Evolutionary conservation across 176 grass and related monocot species (phyloP), one percentile per base, ranked within the genome.

Genomic region (Ensete glaucum): DNA sequence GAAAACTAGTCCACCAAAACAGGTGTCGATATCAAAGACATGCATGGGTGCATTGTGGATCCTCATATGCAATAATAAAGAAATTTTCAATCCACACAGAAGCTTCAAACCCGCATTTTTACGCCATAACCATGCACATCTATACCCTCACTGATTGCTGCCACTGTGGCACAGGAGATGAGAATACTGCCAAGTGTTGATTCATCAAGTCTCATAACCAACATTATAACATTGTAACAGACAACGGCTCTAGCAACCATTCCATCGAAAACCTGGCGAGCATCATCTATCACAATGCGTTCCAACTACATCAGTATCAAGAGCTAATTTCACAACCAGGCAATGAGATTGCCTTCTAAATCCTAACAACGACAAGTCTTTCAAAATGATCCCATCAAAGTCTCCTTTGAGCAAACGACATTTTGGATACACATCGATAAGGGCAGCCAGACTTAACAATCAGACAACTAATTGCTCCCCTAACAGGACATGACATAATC

Each of bases 211-310:
- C 75, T 82, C 64, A 54, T 91, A 88, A 83, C 90, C 87, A 57
- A 87, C 90, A 97, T 69, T 62, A 93, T 89, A 29, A 85, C 81
- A 62, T 93, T 97, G 90, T 90, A 97, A 54, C 85, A 85, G 8
- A 97, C 56, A 54, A 86, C 63, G 71, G 80, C 93, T 79, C 84
- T 77, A 17, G 62, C 52, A 23, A 9, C 73, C 94, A 91, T 85
- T 22, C 8, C 77, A 48, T 89, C 80, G 21, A 97, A 97, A 69
- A 82, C 85, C 64, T 49, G 8, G 55, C 77, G 84, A 72, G 94
- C 85, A 9, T 89, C 85, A 21, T 75, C 55, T 0, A 81, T 73
- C 49, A 19, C 79, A 21, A 56, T 49, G 0, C 73, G 82, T 80
- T 91, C 93, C 12, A 75, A 93, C 81, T 64, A 90, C 83, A 68